These are phyloP conservation scores for Harringtonia aguacate DNA, from an alignment of 2,329 filamentous ascomycete genomes.

Conservation along the genomic window DNA sequence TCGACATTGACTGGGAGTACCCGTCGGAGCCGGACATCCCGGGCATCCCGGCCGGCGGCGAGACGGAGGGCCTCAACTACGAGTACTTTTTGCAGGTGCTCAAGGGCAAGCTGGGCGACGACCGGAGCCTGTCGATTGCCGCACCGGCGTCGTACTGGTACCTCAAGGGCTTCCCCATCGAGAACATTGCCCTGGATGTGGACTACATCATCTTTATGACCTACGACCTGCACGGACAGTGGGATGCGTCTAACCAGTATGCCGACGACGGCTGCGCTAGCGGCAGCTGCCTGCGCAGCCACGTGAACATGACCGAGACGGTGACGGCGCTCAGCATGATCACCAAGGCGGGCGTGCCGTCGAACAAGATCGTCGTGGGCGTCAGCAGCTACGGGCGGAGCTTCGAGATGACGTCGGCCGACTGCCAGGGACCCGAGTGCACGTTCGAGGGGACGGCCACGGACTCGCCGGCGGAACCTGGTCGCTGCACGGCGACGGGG, in stretches of 20 bases:
- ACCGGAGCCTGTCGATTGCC: conserved; percentile 16
- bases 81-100: conserved; percentile 19
- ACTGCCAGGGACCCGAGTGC: conserved; percentile 21
- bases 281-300: conserved; percentile 20
- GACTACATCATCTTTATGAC: conserved; percentile 24
- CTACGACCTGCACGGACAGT: conserved; percentile 27
- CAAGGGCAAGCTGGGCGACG: conserved; percentile 7
- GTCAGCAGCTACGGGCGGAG: conserved; percentile 22
- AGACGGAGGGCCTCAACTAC: conserved; percentile 22
- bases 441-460: conserved; percentile 17
- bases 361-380: conserved; percentile 21
- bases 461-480: conserved; percentile 18
- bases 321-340: conserved; percentile 22
- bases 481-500: conserved; percentile 23
- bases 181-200: conserved; percentile 15
- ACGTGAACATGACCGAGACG: conserved; percentile 27
- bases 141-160: conserved; percentile 22
- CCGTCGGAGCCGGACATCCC: conserved; percentile 11
- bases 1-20: conserved; percentile 10
- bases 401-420: conserved; percentile 19
- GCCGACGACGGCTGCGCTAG: conserved; percentile 16
- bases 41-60: conserved; percentile 19
- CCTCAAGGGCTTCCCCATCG: conserved; percentile 19
- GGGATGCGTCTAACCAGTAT: conserved; percentile 20
- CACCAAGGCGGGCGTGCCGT: conserved; percentile 21